These are phyloP conservation scores for Globisporangium megalacanthum DNA, from an alignment of 352 stramenopile species.

Conservation along the genomic window DNA sequence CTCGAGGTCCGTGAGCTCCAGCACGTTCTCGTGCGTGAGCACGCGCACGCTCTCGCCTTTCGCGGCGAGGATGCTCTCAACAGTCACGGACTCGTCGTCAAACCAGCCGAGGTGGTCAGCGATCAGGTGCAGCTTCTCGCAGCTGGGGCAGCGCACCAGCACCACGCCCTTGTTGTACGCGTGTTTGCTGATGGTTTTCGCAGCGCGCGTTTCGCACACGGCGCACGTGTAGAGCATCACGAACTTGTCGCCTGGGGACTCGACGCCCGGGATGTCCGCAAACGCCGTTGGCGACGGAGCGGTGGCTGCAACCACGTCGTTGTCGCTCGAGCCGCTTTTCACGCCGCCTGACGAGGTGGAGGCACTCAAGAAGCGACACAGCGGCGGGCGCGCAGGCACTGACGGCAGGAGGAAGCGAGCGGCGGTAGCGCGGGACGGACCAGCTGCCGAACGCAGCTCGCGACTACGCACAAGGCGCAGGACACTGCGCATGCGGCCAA, in stretches of 20 bases:
- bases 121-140: slow-evolving; percentile 98
- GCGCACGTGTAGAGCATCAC: slow-evolving; percentile 98
- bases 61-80: slow-evolving; percentile 77
- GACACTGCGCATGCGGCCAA: too few species aligned
- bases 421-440: too few species aligned
- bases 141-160: slow-evolving; percentile 95
- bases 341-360: background rate
- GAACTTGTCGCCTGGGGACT: slow-evolving; percentile 91
- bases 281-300: slow-evolving; percentile 6
- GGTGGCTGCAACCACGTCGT: background rate
- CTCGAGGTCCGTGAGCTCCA: slow-evolving; percentile 79
- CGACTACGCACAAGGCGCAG: background rate
- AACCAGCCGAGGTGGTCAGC: slow-evolving; percentile 93
- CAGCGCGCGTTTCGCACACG: slow-evolving; percentile 96
- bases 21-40: slow-evolving; percentile 69
- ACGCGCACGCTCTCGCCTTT: slow-evolving; percentile 74
- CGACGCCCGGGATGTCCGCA: slow-evolving; percentile 42
- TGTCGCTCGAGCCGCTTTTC: background rate
- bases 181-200: slow-evolving; percentile 97
- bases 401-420: background rate
- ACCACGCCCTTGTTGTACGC: slow-evolving; percentile 98
- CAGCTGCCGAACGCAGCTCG: too few species aligned
- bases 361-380: background rate
- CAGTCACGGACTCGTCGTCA: slow-evolving; percentile 86
- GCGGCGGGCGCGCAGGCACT: background rate